phyloP scores from a whole-genome alignment of 257 asterid genomes.

The Ajuga chamaepitys region DNA sequence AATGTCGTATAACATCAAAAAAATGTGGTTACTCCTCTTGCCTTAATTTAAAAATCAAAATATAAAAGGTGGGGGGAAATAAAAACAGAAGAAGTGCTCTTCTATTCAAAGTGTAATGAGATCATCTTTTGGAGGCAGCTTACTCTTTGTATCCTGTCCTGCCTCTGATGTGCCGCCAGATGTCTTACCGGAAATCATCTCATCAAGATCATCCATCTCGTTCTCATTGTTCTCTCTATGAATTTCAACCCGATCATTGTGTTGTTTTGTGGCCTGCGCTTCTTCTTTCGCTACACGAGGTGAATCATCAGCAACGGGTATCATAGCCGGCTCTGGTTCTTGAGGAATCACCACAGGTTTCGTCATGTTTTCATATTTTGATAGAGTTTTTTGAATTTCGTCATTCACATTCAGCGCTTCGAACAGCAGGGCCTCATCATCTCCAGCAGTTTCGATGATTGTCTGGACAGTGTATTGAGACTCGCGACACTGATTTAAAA shows the following conservation, averaged over 20 bases:
- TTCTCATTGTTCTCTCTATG: constrained; percentile 45
- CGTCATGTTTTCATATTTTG: constrained; percentile 66
- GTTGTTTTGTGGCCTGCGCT: constrained; percentile 43
- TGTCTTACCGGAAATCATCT: constrained; percentile 71
- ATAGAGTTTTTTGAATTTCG: constrained; percentile 67
- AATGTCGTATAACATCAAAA: neutral
- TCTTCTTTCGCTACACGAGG: constrained; percentile 50
- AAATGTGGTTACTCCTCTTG: constrained; percentile 3
- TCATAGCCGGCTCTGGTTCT: constrained; percentile 70
- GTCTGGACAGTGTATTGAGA: constrained; percentile 65
- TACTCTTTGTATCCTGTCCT: constrained; percentile 34
- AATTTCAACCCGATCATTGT: constrained; percentile 29
- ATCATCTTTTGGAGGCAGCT: constrained; percentile 54
- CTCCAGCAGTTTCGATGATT: constrained; percentile 74
- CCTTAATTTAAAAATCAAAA: neutral
- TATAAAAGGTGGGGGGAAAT: neutral
- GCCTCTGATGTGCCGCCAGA: constrained; percentile 48
- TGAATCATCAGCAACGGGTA: constrained; percentile 67
- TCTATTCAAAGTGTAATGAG: constrained; percentile 40
- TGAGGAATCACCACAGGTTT: constrained; percentile 37
- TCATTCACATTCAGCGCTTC: constrained; percentile 94
- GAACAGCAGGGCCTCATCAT: constrained; percentile 75
- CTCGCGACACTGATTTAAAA: constrained; percentile 69
- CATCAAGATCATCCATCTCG: constrained; percentile 80
- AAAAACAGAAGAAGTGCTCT: neutral